Evolutionary conservation across 2,329 filamentous ascomycete species (phyloP).

Genomic region (Sporothrix euskadiensis): DNA sequence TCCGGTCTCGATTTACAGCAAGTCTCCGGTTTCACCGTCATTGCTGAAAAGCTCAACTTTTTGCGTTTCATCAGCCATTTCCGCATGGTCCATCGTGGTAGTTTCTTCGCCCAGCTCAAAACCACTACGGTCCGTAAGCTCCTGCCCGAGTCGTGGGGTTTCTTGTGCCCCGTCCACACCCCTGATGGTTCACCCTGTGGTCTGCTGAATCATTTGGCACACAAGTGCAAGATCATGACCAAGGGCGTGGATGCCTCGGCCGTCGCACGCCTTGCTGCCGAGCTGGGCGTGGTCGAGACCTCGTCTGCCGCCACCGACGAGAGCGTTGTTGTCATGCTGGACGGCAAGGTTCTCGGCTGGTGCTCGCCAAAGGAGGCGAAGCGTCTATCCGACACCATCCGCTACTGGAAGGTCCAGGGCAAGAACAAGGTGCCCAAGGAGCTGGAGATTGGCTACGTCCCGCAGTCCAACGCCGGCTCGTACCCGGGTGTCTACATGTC

Average conservation of each 20-base stretch:
- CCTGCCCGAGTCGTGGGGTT: slow-evolving; percentile 95
- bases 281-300: slow-evolving; percentile 74
- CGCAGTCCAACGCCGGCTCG: slow-evolving; percentile 84
- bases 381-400: slow-evolving; percentile 78
- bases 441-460: slow-evolving; percentile 90
- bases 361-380: slow-evolving; percentile 82
- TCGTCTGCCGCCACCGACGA: slow-evolving; percentile 79
- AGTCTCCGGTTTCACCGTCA: slow-evolving; percentile 90
- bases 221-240: slow-evolving; percentile 91
- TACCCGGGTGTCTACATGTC: slow-evolving; percentile 96
- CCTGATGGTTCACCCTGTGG: slow-evolving; percentile 95
- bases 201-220: slow-evolving; percentile 88
- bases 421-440: slow-evolving; percentile 75
- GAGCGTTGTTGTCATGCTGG: slow-evolving; percentile 84
- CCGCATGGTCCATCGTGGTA: slow-evolving; percentile 97
- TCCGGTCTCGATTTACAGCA: slow-evolving; percentile 94
- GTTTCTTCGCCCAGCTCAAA: slow-evolving; percentile 96
- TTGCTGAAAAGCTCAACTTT: slow-evolving; percentile 99
- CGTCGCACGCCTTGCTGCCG: slow-evolving; percentile 70
- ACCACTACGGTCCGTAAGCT: slow-evolving; percentile 96
- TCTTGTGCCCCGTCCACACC: slow-evolving; percentile 95
- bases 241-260: slow-evolving; percentile 70
- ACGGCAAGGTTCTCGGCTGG: slow-evolving; percentile 87
- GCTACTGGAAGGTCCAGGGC: slow-evolving; percentile 94
- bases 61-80: slow-evolving; percentile 98